Conservation (phyloP, 805 yeast species). For the Nadsonia fulvescens region DNA sequence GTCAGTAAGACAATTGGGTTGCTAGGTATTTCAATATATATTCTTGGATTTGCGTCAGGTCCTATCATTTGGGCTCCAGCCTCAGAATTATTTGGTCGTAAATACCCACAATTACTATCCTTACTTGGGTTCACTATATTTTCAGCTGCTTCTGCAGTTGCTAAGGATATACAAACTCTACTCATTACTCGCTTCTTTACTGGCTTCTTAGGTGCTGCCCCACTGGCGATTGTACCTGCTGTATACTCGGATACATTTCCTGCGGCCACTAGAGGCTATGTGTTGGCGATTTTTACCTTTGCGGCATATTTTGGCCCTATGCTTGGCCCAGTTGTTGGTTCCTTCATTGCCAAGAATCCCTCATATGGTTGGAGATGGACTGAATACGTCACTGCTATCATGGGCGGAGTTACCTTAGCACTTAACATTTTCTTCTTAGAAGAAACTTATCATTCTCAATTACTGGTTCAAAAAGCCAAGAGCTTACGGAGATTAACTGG, state of each 20-base stretch:
- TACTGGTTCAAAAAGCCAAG: conserved; percentile 45
- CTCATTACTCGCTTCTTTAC: conserved; percentile 59
- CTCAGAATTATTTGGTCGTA: conserved; percentile 64
- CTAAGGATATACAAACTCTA: conserved; percentile 54
- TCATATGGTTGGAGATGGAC: conserved; percentile 56
- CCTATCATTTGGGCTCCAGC: conserved; percentile 84
- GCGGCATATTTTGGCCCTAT: conserved; percentile 56
- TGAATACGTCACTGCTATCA: conserved; percentile 48
- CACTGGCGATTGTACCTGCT: conserved; percentile 68
- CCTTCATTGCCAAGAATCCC: conserved; percentile 29
- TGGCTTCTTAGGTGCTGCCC: conserved; percentile 65
- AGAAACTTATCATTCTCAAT: conserved; percentile 59
- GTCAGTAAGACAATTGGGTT: conserved; percentile 42
- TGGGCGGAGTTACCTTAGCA: conserved; percentile 28
- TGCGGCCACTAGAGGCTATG: conserved; percentile 46
- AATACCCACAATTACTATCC: conserved; percentile 35
- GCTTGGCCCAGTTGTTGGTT: conserved; percentile 57
- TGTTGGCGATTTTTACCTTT: conserved; percentile 47
- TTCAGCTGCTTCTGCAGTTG: conserved; percentile 51
- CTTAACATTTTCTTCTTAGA: conserved; percentile 27
- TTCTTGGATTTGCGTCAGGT: conserved; percentile 86
- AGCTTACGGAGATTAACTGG: conserved; percentile 48
- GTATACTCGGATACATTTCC: conserved; percentile 62
- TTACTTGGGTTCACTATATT: conserved; percentile 35
- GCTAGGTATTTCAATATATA: conserved; percentile 61